Percentiles rank a stretch among this genome's conserved stretches.
Conservation (phyloP, 2,329 filamentous ascomycete genomes). For the Pseudopithomyces chartarum region DNA sequence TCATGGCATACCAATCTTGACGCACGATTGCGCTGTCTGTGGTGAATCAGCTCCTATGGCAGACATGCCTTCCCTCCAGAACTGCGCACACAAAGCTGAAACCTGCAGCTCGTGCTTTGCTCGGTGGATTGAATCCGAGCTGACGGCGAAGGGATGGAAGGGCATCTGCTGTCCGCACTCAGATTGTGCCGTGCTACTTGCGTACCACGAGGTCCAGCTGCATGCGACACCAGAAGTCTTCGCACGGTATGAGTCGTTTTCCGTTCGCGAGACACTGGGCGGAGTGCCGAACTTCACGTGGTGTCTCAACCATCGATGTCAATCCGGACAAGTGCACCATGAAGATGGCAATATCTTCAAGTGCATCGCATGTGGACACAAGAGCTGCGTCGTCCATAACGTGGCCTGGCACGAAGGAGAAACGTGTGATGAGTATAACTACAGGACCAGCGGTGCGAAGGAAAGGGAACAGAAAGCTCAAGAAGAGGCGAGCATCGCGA, state of each 20-base stretch:
- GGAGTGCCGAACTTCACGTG: constrained; percentile 57
- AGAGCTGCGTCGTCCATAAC: constrained; percentile 45
- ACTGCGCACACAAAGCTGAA: constrained; percentile 41
- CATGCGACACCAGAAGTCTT: constrained; percentile 26
- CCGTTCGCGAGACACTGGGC: constrained; percentile 51
- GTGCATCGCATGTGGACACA: constrained; percentile 43
- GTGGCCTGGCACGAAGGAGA: constrained; percentile 47
- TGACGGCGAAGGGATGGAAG: constrained; percentile 48
- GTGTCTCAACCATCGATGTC: constrained; percentile 57
- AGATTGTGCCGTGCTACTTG: constrained; percentile 54
- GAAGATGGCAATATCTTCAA: constrained; percentile 52
- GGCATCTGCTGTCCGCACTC: constrained; percentile 55
- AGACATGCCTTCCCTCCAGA: constrained; percentile 25
- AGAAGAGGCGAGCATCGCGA: constrained; percentile 31
- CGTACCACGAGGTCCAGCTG: constrained; percentile 51
- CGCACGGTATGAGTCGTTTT: constrained; percentile 47
- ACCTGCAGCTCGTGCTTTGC: constrained; percentile 46
- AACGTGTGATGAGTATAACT: constrained; percentile 48
- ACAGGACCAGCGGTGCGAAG: constrained; percentile 32
- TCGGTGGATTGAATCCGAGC: constrained; percentile 45
- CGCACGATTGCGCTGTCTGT: constrained; percentile 29
- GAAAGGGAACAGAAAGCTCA: constrained; percentile 28
- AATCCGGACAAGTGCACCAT: constrained; percentile 59
- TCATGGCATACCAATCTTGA: background rate
- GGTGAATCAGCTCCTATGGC: constrained; percentile 15